Conservation (phyloP, 306 rosid genomes). For the Ziziphus jujuba region DNA sequence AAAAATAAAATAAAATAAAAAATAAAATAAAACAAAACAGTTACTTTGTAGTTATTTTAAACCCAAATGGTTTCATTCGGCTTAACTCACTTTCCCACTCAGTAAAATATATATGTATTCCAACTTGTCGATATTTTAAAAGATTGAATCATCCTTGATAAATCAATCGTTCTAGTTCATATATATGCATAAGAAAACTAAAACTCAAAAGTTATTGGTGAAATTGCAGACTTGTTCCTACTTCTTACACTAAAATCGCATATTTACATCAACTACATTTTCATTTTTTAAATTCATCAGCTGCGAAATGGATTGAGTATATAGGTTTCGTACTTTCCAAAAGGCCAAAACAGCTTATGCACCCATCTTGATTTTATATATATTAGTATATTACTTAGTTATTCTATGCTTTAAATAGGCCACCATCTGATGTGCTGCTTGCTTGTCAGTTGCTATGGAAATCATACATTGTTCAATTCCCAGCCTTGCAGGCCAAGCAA, state of each 20-base stretch:
- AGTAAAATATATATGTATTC: background rate
- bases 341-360: background rate
- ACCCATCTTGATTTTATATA: background rate
- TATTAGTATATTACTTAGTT: background rate
- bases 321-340: no score
- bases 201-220: no score
- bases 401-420: no score
- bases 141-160: background rate
- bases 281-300: no score
- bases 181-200: no score
- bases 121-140: background rate
- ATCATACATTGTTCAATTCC: constrained; percentile 20
- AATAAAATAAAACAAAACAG: background rate
- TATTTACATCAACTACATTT: no score
- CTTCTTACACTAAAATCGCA: no score
- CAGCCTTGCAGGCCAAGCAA: constrained; percentile 55
- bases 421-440: constrained; percentile 8
- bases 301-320: constrained; percentile 15
- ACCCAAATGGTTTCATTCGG: background rate
- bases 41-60: background rate
- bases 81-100: background rate
- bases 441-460: constrained; percentile 1
- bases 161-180: no score
- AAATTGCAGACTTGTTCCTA: no score
- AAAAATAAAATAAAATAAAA: no score